Conservation (phyloP, 2,329 filamentous ascomycete species). For the Colletotrichum godetiae region DNA sequence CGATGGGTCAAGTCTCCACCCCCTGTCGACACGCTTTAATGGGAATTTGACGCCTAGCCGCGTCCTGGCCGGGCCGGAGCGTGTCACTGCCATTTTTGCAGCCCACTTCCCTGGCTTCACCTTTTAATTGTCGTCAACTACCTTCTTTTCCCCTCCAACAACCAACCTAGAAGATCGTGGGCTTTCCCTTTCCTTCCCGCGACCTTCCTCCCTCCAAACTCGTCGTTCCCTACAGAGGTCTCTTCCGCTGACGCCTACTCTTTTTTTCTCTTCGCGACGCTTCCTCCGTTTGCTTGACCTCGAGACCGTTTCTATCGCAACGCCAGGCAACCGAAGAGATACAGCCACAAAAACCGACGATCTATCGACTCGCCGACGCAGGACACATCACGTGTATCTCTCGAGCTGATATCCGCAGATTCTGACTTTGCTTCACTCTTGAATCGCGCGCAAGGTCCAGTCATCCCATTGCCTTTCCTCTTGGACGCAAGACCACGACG, state of each 20-base stretch:
- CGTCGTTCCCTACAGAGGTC: neutral
- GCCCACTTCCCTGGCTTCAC: constrained; percentile 19
- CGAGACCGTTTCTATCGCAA: neutral
- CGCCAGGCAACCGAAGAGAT: neutral
- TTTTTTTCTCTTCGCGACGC: neutral
- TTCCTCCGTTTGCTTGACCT: neutral
- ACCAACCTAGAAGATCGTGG: constrained; percentile 12
- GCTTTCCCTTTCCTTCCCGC: constrained; percentile 7
- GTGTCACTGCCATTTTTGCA: constrained; percentile 35
- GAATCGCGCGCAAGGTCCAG: neutral
- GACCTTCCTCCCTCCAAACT: neutral
- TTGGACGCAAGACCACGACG: neutral
- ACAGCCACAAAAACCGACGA: neutral
- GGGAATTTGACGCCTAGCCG: constrained; percentile 26
- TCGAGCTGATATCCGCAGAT: neutral
- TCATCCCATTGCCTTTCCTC: neutral
- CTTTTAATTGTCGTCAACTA: neutral
- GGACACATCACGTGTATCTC: neutral
- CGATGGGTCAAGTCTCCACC: neutral
- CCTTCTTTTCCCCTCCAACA: constrained; percentile 10
- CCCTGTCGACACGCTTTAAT: constrained; percentile 34
- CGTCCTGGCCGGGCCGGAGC: constrained; percentile 21
- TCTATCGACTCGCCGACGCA: constrained; percentile 1
- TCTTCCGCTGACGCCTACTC: neutral
- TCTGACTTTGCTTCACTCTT: neutral